Base-by-base conservation (phyloP, 768 basidiomycete genomes). In the Pleurotus citrinopileatus region DNA sequence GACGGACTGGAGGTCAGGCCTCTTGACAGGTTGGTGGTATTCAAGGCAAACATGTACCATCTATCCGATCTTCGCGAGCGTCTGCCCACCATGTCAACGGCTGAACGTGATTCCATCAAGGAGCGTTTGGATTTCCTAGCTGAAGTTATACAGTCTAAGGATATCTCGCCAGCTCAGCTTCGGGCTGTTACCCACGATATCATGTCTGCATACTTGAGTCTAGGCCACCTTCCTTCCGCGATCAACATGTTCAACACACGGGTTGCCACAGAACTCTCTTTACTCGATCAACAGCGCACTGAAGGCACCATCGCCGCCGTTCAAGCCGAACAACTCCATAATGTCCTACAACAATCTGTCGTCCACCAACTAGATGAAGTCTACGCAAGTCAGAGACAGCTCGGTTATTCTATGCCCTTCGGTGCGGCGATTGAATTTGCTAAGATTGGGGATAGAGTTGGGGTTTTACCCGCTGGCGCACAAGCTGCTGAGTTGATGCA, bases 401-500 rank as follows among this genome's bases (percentile, higher is more conserved):
- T 13, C 10, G 45, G 25, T n/a, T 23, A 42, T 25, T 32, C 47
- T 2, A 48, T 70, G 1, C 55, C 70, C 3, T 72, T 70, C 52
- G 51, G 53, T 2, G 54, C 67, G 12, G 66, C 70, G 1, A 55
- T 74, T 26, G 63, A 67, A 8, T 57, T 80, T 9, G 63, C 72
- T 3, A 65, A 72, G 2, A 48, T 77, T 4, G 69, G 69, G 5
- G 60, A 59, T 8, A 58, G 43, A n/a, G 61, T 74, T 22, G 69
- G 69, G 22, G 58, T 75, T 32, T 61, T 67, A 34, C 66, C 72
- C 3, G n/a, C 32, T 19, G 60, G 66, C 0, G 64, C 65, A 34
- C 68, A 77, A 15, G 71, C 73, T 2, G 64, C 67, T 5, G 66
- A 69, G 51, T 68, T 76, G 56, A 64, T 86, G 26, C 68, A 79